These are phyloP conservation scores for Aureobasidium pullulans DNA, from an alignment of 2,329 filamentous ascomycete genomes.

Conservation along the genomic window DNA sequence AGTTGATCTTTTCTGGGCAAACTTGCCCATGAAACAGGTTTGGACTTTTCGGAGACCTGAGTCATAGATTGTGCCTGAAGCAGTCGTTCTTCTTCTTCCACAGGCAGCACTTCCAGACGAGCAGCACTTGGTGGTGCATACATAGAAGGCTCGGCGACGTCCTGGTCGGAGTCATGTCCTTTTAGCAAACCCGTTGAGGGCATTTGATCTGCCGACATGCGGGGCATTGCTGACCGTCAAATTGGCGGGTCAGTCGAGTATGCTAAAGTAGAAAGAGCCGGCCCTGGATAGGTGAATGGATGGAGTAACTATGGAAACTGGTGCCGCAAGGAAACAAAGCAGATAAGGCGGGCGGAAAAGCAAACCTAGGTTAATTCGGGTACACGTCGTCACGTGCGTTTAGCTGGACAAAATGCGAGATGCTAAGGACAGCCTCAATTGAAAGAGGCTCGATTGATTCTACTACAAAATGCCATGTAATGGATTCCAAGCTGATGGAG, in stretches of 20 bases:
- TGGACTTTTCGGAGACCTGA: constrained; percentile 26
- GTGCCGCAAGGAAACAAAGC: neutral
- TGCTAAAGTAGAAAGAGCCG: neutral
- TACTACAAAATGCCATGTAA: neutral
- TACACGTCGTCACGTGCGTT: neutral
- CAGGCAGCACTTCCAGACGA: neutral
- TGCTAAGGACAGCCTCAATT: neutral
- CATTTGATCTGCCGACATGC: neutral
- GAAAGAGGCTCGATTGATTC: neutral
- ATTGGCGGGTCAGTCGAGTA: neutral
- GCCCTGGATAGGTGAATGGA: neutral
- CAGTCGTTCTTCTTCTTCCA: constrained; percentile 18
- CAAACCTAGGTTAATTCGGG: neutral
- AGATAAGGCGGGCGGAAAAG: constrained; percentile 1
- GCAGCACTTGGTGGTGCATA: neutral
- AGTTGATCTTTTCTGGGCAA: constrained; percentile 73
- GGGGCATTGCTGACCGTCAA: neutral
- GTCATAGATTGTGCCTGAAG: neutral
- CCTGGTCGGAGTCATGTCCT: neutral
- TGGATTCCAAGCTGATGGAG: neutral
- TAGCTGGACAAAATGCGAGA: neutral
- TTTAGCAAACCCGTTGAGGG: neutral
- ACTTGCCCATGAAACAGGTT: constrained; percentile 59
- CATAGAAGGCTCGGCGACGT: neutral
- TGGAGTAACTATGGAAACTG: neutral